phyloP scores from a whole-genome alignment of 139 green algal species.

The Volvox reticuliferus region DNA sequence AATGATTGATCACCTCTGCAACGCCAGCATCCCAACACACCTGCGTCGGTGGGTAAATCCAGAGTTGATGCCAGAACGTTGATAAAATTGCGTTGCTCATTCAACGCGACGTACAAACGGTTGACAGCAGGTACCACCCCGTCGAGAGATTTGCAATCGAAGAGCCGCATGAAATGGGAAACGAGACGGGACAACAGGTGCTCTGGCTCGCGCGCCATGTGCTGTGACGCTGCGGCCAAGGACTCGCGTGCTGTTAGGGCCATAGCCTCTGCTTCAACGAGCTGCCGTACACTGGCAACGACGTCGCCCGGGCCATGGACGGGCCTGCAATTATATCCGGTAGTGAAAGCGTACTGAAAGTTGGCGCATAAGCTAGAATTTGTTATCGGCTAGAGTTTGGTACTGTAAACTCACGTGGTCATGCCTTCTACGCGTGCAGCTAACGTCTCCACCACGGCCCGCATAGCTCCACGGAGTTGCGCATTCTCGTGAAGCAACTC shows the following conservation, averaged over 20 bases:
- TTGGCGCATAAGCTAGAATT: no score
- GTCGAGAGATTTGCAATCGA: constrained; percentile 64
- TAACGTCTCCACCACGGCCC: constrained; percentile 37
- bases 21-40: not conserved
- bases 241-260: constrained; percentile 34
- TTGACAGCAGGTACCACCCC: constrained; percentile 66
- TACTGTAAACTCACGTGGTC: constrained; percentile 6
- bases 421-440: constrained; percentile 28
- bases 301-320: constrained; percentile 42
- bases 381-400: no score
- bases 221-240: constrained; percentile 48
- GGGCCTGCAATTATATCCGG: not conserved
- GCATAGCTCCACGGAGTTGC: constrained; percentile 43
- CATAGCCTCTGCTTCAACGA: constrained; percentile 58
- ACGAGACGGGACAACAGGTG: constrained; percentile 64
- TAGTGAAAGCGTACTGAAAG: no score
- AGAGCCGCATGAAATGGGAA: constrained; percentile 69
- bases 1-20: not conserved
- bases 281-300: constrained; percentile 50
- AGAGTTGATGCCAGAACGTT: constrained; percentile 55
- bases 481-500: constrained; percentile 37
- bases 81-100: constrained; percentile 67
- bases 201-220: constrained; percentile 53
- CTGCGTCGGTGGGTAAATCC: constrained; percentile 50
- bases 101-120: constrained; percentile 57